A percentile compares a stretch with the other conserved stretches of the same genome.
These are phyloP conservation scores for Trametes hirsuta DNA, from an alignment of 1,284 basidiomycete genomes.

Conservation along the genomic window DNA sequence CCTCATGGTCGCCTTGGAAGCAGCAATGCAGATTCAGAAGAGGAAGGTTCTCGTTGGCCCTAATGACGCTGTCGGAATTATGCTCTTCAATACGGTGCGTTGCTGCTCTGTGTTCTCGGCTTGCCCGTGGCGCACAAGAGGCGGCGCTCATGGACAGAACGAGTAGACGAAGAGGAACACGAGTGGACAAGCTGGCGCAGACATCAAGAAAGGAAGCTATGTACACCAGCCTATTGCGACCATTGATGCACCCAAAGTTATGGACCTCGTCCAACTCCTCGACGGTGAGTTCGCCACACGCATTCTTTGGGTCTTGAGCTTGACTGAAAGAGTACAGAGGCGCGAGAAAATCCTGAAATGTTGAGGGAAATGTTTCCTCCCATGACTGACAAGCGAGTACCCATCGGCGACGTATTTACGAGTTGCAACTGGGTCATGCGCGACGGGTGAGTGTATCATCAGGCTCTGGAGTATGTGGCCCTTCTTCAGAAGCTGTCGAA, in stretches of 20 bases:
- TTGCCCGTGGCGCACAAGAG: background rate
- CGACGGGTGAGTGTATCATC: slow-evolving; percentile 54
- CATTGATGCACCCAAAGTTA: slow-evolving; percentile 81
- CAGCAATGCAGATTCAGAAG: slow-evolving; percentile 85
- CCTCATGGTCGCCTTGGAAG: slow-evolving; percentile 74
- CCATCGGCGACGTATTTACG: slow-evolving; percentile 85
- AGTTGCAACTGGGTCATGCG: slow-evolving; percentile 88
- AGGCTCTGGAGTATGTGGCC: background rate
- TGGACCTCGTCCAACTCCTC: slow-evolving; percentile 70
- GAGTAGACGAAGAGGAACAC: slow-evolving; percentile 48
- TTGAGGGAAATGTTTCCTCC: slow-evolving; percentile 67
- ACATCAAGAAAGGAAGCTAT: slow-evolving; percentile 76
- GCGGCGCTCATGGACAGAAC: background rate
- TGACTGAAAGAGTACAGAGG: slow-evolving; percentile 41
- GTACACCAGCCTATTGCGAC: slow-evolving; percentile 78
- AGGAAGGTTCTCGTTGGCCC: slow-evolving; percentile 89
- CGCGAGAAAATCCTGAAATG: slow-evolving; percentile 57
- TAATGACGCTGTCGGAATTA: slow-evolving; percentile 84
- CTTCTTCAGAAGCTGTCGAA: too few species aligned
- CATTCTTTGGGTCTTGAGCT: background rate
- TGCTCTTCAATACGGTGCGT: slow-evolving; percentile 92
- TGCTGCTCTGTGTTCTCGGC: background rate
- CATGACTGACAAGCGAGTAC: slow-evolving; percentile 52
- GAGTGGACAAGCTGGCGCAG: slow-evolving; percentile 55
- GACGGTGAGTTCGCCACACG: slow-evolving; percentile 54